Evolutionary conservation across 495 filamentous ascomycete species (phyloP).

Genomic region (Penicillium riverlandense): DNA sequence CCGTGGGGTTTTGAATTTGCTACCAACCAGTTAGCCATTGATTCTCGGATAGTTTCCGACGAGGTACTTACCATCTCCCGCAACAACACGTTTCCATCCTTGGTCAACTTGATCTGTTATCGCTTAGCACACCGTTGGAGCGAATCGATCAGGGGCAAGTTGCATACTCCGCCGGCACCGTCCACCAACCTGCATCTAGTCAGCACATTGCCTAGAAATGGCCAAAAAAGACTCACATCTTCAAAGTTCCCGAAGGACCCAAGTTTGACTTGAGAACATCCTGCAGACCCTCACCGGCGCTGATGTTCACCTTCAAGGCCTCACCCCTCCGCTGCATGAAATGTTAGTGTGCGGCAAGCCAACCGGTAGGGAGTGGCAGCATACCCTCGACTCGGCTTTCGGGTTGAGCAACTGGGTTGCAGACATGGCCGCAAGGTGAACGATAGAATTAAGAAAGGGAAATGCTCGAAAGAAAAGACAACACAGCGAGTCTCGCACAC

Average conservation of each 20-base stretch:
- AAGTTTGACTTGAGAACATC: conserved; percentile 96
- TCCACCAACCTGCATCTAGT: conserved; percentile 72
- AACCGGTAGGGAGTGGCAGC: conserved; percentile 20
- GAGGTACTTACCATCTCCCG: conserved; percentile 77
- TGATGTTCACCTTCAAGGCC: conserved; percentile 93
- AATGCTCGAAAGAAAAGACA: too few species aligned
- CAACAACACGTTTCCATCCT: conserved; percentile 93
- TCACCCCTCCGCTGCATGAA: conserved; percentile 76
- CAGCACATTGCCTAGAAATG: conserved; percentile 11
- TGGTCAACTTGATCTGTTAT: conserved; percentile 91
- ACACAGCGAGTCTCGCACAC: too few species aligned
- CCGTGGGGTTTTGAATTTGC: conserved; percentile 83
- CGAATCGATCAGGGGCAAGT: conserved; percentile 2
- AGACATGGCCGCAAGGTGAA: conserved; percentile 29
- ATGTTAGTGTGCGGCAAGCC: conserved; percentile 33
- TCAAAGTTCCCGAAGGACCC: conserved; percentile 88
- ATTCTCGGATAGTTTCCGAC: background rate
- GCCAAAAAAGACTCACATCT: conserved; percentile 60
- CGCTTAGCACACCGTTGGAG: background rate
- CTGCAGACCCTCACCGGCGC: conserved; percentile 86
- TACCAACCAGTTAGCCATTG: conserved; percentile 30
- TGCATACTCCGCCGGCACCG: conserved; percentile 79
- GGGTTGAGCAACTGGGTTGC: conserved; percentile 96
- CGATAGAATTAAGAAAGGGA: too few species aligned
- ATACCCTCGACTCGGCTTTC: conserved; percentile 92